Base-by-base conservation (phyloP, 164 flowering plant genomes). In the Chloranthus sessilifolius region DNA sequence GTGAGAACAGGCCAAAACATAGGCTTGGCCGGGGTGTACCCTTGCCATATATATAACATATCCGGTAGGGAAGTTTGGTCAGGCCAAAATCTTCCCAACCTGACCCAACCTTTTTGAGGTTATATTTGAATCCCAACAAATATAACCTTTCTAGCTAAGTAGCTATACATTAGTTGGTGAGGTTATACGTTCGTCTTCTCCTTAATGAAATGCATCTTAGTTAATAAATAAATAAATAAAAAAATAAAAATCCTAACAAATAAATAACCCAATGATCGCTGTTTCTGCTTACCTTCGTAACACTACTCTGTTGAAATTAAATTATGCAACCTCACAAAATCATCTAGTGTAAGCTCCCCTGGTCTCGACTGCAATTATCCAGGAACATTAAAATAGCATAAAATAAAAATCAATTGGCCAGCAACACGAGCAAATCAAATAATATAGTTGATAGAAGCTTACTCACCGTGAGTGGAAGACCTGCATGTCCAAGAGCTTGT, bases 241-340 rank as follows among this genome's bases (percentile, higher is more conserved):
- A n/a, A 20, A 16, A 21, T 17, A 17, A 43, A 8, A 2, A 23
- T 43, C 19, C 46, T n/a, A 43, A 19, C 12, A 14, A 15, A 36
- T 15, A 36, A 36, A 19, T 3, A 19, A 36, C 16, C 14, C 14
- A 19, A 36, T 19, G 15, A 36, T 36, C 14, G 29, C 9, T 29
- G 9, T 9, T 31, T 25, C 19, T 30, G 31, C n/a, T 47, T 26
- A 14, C 12, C 45, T 17, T 1, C 6, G 10, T 34, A 52, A 38
- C 17, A 38, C 60, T 71, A 63, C 0, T 12, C 51, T 49, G 65
- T 67, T 45, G 62, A 65, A 51, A 92, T 71, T 22, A 76, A 51
- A 58, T 85, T 78, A 59, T 89, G 95, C 69, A 94, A 54, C 51
- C 64, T 83, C 55, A 94, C 96, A 63, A 94, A 89, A 60, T 86